Base-by-base conservation (phyloP, 2,329 filamentous ascomycete species). In the Fusarium oxysporum region DNA sequence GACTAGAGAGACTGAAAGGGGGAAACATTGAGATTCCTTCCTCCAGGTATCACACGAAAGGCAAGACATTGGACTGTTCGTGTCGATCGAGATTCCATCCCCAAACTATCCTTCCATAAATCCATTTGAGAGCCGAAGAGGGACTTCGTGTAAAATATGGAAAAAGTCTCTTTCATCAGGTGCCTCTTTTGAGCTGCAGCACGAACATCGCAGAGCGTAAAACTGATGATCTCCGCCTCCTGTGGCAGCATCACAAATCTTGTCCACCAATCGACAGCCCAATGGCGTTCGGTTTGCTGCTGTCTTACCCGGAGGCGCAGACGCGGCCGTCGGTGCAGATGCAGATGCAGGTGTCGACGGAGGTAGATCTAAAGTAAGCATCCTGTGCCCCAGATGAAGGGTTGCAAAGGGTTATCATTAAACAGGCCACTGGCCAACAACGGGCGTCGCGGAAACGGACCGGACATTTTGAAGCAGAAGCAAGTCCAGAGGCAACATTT, bases 381-480 rank as follows among this genome's bases (percentile, higher is more conserved):
- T 61, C 48, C 51, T 61, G 33, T 56, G 33, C 62, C 60, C 66
- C 50, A 55, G 51, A 62, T 57, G 57, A 48, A 41, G 53, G 59
- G 55, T 57, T 43, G 35, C 32, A 35, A 35, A 56, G 45, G 32
- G 37, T 57, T 48, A 40, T 55, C 32, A 73, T 71, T 57, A 30
- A 60, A 57, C 40, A 54, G 56, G 51, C 63, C 64, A 62, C 59
- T 53, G 33, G 56, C 61, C 61, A 72, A 72, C 69, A 70, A 56
- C 73, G 75, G 75, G 71, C 68, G 68, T 73, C 75, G 70, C 75
- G 74, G 75, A 75, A 65, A 68, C 75, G 75, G 74, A 54, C 75
- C 72, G 68, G 75, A 37, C 25, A 60, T 45, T 56, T 50, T 65
- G 50, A 65, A 62, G 57, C 47, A 60, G 38, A 44, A 50, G 55